Conservation (phyloP, 495 filamentous ascomycete species). For the Apiosordaria backusii region DNA sequence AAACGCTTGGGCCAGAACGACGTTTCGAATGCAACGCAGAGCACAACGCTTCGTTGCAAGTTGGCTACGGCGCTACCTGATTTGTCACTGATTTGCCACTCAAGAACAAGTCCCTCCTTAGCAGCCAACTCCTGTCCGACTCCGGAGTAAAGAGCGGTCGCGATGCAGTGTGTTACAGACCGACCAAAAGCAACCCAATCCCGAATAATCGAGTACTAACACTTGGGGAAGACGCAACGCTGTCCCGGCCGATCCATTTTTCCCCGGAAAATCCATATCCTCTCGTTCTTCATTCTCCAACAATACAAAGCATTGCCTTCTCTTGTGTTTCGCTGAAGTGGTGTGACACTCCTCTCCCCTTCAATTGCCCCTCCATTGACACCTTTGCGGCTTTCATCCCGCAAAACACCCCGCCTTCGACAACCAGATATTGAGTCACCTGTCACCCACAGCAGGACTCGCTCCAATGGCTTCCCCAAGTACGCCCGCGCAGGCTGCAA, state of each 20-base stretch:
- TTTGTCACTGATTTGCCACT: neutral
- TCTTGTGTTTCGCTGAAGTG: neutral
- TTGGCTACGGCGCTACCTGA: neutral
- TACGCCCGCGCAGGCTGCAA: slow-evolving; percentile 34
- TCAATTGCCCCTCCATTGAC: slow-evolving; percentile 9
- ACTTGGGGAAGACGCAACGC: neutral
- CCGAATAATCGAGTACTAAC: neutral
- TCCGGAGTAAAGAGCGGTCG: slow-evolving; percentile 4
- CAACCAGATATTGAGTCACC: slow-evolving; percentile 6
- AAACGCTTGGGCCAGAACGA: too few species aligned
- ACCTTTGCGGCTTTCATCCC: neutral
- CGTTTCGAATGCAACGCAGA: too few species aligned
- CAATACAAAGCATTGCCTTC: neutral
- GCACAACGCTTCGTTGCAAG: neutral
- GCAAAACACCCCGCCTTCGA: neutral
- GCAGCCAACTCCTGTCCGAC: neutral
- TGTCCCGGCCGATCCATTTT: neutral
- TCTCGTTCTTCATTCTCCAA: neutral
- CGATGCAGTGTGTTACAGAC: slow-evolving; percentile 5
- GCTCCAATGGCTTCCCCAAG: slow-evolving; percentile 35
- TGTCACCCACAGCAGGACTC: neutral
- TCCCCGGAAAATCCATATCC: slow-evolving; percentile 1
- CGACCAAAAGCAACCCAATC: neutral
- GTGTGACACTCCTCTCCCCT: neutral
- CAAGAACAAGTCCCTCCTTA: neutral